Evolutionary conservation across 345 rosid genomes (phyloP).

Genomic region (Iberis pinnata): DNA sequence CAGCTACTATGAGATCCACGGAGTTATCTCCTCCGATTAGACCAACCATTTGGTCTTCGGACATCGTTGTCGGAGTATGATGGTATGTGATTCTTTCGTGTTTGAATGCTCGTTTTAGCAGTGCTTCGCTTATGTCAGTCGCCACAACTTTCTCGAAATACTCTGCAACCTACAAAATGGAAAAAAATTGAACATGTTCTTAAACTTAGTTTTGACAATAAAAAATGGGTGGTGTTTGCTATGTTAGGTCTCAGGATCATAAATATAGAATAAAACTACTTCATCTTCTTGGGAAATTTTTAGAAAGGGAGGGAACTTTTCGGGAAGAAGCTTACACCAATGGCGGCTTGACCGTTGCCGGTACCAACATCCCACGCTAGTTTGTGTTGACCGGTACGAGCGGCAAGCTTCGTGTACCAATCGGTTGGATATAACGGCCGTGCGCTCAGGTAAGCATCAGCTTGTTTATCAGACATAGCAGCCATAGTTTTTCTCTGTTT

Average conservation of each 20-base stretch:
- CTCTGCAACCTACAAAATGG: slow-evolving; percentile 58
- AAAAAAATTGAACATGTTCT: too few species aligned
- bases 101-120: slow-evolving; percentile 37
- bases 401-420: slow-evolving; percentile 51
- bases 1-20: slow-evolving; percentile 38
- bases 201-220: too few species aligned
- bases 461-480: slow-evolving; percentile 52
- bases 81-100: slow-evolving; percentile 43
- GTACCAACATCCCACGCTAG: slow-evolving; percentile 66
- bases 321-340: slow-evolving; percentile 34
- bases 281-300: too few species aligned
- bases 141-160: slow-evolving; percentile 53
- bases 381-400: slow-evolving; percentile 40
- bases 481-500: slow-evolving; percentile 30
- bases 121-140: slow-evolving; percentile 52
- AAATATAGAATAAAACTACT: too few species aligned
- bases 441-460: slow-evolving; percentile 44
- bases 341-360: slow-evolving; percentile 64
- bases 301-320: too few species aligned
- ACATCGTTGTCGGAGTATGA: slow-evolving; percentile 44
- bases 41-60: slow-evolving; percentile 42
- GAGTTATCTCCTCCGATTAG: slow-evolving; percentile 46
- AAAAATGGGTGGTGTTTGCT: neutral
- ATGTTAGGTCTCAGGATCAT: neutral
- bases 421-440: slow-evolving; percentile 48